Conservation (phyloP, 768 basidiomycete species). For the Russula abietina region DNA sequence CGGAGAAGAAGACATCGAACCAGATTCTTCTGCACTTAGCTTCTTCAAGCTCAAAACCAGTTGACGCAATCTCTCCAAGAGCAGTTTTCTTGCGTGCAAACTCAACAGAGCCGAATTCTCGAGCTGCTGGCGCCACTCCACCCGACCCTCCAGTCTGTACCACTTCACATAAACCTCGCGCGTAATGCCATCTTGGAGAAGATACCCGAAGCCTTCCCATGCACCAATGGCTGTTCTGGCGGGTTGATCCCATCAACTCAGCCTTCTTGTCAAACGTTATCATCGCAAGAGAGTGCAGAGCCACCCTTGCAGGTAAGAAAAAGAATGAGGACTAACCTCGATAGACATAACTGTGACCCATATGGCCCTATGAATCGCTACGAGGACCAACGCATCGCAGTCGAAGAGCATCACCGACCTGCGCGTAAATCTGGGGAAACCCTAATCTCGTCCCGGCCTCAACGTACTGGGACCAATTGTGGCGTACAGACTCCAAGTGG, state of each 20-base stretch:
- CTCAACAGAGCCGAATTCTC: slow-evolving; percentile 54
- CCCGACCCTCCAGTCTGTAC: slow-evolving; percentile 54
- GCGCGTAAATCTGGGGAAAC: slow-evolving; percentile 1
- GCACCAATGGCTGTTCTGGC: background rate
- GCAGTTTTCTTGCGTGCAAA: slow-evolving; percentile 31
- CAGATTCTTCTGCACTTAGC: background rate
- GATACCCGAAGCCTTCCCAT: slow-evolving; percentile 15
- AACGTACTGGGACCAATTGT: background rate
- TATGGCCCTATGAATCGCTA: background rate
- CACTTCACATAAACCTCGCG: slow-evolving; percentile 46
- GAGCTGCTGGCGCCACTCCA: slow-evolving; percentile 52
- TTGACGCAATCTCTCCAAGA: slow-evolving; percentile 18
- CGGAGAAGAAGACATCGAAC: background rate
- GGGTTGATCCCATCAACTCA: background rate
- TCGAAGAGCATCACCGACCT: background rate
- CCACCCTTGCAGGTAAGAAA: background rate
- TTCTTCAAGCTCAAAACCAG: slow-evolving; percentile 13
- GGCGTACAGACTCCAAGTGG: slow-evolving; percentile 11
- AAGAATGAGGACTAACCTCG: slow-evolving; percentile 1
- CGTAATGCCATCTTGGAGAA: slow-evolving; percentile 27
- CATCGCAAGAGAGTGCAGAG: background rate
- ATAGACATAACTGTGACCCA: background rate
- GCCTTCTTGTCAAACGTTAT: background rate
- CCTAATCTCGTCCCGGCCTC: background rate
- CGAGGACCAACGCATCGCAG: background rate